Evolutionary conservation across 495 filamentous ascomycete genomes (phyloP), one percentile per base, ranked within the genome.

Genomic region (Mytilinidion resinicola): DNA sequence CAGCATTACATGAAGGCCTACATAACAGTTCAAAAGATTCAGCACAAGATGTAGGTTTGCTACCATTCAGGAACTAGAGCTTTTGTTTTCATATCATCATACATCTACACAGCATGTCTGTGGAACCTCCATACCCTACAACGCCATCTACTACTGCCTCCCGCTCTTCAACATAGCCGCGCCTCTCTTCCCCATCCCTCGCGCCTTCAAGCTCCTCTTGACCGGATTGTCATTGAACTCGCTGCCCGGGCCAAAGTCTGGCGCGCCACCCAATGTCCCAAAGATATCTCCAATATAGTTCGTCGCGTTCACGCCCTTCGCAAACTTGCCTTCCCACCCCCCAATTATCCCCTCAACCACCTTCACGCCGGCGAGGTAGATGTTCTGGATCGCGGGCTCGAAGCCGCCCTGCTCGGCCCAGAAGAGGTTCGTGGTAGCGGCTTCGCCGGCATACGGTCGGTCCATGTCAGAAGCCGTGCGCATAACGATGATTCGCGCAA

Each of bases 231-330:
- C 71, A 21, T 61, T 60, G 20, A 71, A 71, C 30, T 55, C 34
- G 53, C 71, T 75, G 0, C 80, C 81, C 0, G 81, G 79, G 0
- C 85, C 86, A 72, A 88, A 89, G 67, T 87, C 82, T 0, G 85
- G 85, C 25, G 64, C 64, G 6, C 84, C 85, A 12, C 86, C 85
- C 38, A 89, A 62, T 8, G 80, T 80, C 9, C 85, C 86, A 55
- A 86, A 83, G 51, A 88, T 83, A 67, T 90, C 84, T 8, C 87
- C 87, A 35, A 91, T 74, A 59, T 90, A 90, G 64, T 89, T 91
- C 14, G 55, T 73, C 0, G 85, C 71, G 67, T 80, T 76, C 50
- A 90, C 69, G 11, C 87, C 86, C 19, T 63, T 55, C 25, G 74
- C 67, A 59, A 85, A 91, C 0, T 70, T 82, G 14, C 55, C 60